Evolutionary conservation across 2,329 filamentous ascomycete species (phyloP).

Genomic region (Curvularia lunata): DNA sequence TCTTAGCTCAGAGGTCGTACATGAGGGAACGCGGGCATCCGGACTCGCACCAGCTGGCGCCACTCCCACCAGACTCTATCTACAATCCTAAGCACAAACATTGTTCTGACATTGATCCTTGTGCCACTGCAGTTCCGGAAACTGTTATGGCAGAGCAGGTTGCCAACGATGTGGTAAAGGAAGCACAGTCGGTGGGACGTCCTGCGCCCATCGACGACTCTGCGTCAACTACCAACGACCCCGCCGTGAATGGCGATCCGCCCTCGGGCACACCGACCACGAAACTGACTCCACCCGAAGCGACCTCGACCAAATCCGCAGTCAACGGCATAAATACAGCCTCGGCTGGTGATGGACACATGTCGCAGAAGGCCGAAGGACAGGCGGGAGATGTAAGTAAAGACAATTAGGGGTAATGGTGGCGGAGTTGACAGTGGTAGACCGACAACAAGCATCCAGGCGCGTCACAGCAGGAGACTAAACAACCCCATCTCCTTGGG

Average conservation of each 20-base stretch:
- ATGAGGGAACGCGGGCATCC: slow-evolving; percentile 33
- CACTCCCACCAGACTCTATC: slow-evolving; percentile 18
- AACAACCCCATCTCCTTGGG: slow-evolving; percentile 44
- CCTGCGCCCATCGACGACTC: slow-evolving; percentile 68
- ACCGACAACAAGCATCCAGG: slow-evolving; percentile 21
- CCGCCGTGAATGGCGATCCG: slow-evolving; percentile 59
- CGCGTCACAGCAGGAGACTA: slow-evolving; percentile 22
- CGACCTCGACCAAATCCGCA: slow-evolving; percentile 49
- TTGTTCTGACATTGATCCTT: slow-evolving; percentile 42
- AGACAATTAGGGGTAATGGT: background rate
- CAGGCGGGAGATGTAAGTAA: slow-evolving; percentile 34
- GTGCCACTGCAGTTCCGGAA: slow-evolving; percentile 55
- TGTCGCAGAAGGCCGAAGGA: slow-evolving; percentile 25
- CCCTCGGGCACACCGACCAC: slow-evolving; percentile 46
- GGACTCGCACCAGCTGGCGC: slow-evolving; percentile 29
- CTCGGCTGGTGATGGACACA: slow-evolving; percentile 23
- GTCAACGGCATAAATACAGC: slow-evolving; percentile 31
- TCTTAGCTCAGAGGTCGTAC: slow-evolving; percentile 26
- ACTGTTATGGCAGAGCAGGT: slow-evolving; percentile 77
- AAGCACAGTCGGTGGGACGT: slow-evolving; percentile 71
- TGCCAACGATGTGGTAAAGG: slow-evolving; percentile 74
- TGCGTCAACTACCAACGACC: slow-evolving; percentile 64
- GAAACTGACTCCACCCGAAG: slow-evolving; percentile 32
- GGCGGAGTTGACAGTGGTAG: slow-evolving; percentile 28
- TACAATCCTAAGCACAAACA: slow-evolving; percentile 36